Evolutionary conservation across 2,329 filamentous ascomycete species (phyloP).

Genomic region (Colletotrichum lentis): DNA sequence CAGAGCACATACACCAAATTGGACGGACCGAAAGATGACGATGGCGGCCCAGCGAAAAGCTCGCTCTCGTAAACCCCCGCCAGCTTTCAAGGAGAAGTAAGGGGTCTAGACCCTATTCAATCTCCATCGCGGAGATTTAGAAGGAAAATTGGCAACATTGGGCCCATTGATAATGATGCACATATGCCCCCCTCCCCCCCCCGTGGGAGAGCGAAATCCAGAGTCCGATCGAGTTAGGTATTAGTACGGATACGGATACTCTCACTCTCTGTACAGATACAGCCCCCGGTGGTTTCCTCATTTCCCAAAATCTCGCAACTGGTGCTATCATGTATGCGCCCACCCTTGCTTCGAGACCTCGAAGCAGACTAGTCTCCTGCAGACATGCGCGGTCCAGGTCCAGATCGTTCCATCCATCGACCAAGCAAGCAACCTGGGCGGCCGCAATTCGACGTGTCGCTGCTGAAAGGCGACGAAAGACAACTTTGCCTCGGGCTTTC

Average conservation of each 20-base stretch:
- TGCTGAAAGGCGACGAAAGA: no score
- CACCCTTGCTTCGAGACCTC: background rate
- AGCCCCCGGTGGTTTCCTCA: background rate
- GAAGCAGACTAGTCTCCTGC: slow-evolving; percentile 11
- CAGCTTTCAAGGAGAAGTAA: slow-evolving; percentile 2
- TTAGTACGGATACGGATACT: no score
- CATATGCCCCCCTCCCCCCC: slow-evolving; percentile 18
- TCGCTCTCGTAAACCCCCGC: background rate
- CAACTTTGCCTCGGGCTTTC: background rate
- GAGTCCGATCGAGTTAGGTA: slow-evolving; percentile 24
- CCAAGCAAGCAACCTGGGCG: no score
- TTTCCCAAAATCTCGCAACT: background rate
- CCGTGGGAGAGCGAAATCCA: slow-evolving; percentile 12
- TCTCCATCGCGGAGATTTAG: slow-evolving; percentile 4
- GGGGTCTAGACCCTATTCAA: slow-evolving; percentile 15
- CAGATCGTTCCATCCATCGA: background rate
- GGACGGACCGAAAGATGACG: background rate
- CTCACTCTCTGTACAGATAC: no score
- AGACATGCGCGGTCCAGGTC: background rate
- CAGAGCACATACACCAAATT: background rate
- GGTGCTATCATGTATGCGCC: background rate
- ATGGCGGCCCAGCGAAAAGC: background rate
- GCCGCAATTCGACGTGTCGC: background rate
- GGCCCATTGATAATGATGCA: slow-evolving; percentile 5
- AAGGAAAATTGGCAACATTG: slow-evolving; percentile 16